phyloP scores from a whole-genome alignment of 192 early-diverging fungal genomes.

The Funneliformis mosseae region DNA sequence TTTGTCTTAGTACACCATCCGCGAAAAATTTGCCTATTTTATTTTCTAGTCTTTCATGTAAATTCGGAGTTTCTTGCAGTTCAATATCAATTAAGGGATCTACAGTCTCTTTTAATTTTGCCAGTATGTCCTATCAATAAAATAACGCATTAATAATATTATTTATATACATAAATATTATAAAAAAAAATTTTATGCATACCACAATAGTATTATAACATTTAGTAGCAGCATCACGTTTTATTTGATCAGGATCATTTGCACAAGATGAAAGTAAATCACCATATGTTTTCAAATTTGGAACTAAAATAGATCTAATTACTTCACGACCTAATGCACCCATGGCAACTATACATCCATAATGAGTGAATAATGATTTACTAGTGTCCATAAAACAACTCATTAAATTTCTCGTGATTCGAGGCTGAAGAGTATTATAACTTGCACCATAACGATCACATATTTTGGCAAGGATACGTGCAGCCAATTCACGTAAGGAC shows the following conservation, averaged over 20 bases:
- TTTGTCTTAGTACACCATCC: background rate
- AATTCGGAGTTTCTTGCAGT: background rate
- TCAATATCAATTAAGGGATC: background rate
- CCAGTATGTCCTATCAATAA: constrained; percentile 21
- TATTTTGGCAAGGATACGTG: constrained; percentile 71
- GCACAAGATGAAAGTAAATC: constrained; percentile 43
- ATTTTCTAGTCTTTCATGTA: constrained; percentile 21
- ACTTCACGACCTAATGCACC: constrained; percentile 77
- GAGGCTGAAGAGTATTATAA: constrained; percentile 87
- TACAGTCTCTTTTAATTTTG: constrained; percentile 14
- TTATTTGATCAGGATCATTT: constrained; percentile 17
- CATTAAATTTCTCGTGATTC: constrained; percentile 87
- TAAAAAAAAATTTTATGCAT: constrained; percentile 15
- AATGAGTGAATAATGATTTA: constrained; percentile 81
- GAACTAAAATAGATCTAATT: constrained; percentile 71
- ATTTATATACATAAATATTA: background rate
- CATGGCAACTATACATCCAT: constrained; percentile 86
- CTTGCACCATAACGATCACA: constrained; percentile 74
- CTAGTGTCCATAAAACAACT: constrained; percentile 86
- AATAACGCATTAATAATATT: constrained; percentile 9
- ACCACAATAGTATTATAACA: constrained; percentile 57
- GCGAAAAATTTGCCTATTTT: constrained; percentile 24
- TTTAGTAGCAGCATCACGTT: constrained; percentile 42
- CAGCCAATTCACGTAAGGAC: constrained; percentile 76
- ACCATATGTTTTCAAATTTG: constrained; percentile 73